Base-by-base conservation (phyloP, 2,329 filamentous ascomycete genomes). In the Phialemonium atrogriseum region DNA sequence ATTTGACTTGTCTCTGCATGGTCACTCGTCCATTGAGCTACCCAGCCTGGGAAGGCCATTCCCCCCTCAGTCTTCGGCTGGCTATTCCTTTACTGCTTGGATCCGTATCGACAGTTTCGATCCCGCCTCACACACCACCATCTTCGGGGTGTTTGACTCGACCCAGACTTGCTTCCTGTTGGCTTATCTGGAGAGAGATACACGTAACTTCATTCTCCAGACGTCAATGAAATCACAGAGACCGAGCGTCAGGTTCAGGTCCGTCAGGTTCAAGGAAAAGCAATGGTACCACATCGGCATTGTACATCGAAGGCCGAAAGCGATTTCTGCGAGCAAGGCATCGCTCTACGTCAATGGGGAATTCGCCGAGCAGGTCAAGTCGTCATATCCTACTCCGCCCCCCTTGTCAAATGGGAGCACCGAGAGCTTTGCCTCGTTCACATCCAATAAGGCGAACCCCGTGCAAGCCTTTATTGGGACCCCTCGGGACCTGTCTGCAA, bases 401-500 rank as follows among this genome's bases (percentile, higher is more conserved):
- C 77, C 80, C 2, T 60, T 75, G 16, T 69, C 75, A 25, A 73
- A 73, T 38, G 63, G 62, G 9, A 75, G 68, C 45, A 73, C 74
- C 22, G 78, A 83, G 37, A 82, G 77, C 49, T 84, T 84, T 49
- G 72, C 77, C 8, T 80, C 80, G 0, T 77, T 84, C 44, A 72
- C 75, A 15, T 65, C 51, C 44, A 59, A 51, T 39, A 78, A 74
- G 41, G 67, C 68, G 24, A 75, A 77, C 36, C 78, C 84, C 2
- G 81, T 96, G 2, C 86, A 96, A 52, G 85, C 87, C 2, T 98
- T 98, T 46, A 60, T 98, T 21, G 93, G 91, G 5, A 98, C 93
- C 0, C 91, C 91, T 0, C 79, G 83, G 42, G 87, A 93, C 52
- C 70, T 98, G 19, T 87, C 89, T 7, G 74, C 77, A 33, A 77